Conservation (phyloP, 495 filamentous ascomycete species). For the Xylaria telfairii region DNA sequence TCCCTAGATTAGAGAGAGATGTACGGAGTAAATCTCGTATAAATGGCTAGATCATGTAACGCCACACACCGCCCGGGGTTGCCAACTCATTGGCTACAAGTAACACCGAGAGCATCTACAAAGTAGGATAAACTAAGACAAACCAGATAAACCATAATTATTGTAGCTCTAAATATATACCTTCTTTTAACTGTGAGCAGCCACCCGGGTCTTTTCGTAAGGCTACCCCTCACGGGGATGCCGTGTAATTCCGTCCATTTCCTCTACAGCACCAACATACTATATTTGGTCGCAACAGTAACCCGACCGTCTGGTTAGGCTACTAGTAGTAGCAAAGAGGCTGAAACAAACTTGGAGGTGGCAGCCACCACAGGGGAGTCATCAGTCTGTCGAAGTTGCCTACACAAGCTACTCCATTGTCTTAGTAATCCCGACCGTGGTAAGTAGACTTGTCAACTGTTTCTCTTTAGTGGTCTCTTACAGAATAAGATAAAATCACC, state of each 20-base stretch:
- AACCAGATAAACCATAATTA: neutral
- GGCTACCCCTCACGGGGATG: neutral
- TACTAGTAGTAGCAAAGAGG: neutral
- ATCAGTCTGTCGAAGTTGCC: too few relatives aligned
- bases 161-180: neutral
- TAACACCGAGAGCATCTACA: neutral
- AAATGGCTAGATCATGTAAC: neutral
- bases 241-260: neutral
- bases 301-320: neutral
- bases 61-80: neutral
- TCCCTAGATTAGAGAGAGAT: neutral
- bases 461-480: too few relatives aligned
- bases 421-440: too few relatives aligned
- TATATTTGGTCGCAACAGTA: neutral
- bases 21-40: neutral
- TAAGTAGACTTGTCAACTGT: too few relatives aligned
- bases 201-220: neutral
- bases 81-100: neutral
- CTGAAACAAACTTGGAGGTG: neutral
- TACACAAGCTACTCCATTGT: too few relatives aligned
- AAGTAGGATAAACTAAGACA: neutral
- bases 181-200: neutral
- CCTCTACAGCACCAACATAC: neutral
- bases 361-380: neutral
- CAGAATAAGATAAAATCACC: too few relatives aligned